Percentiles rank a stretch among this genome's conserved stretches.
phyloP scores from a whole-genome alignment of 352 stramenopile species.

The Phytophthora idaei region DNA sequence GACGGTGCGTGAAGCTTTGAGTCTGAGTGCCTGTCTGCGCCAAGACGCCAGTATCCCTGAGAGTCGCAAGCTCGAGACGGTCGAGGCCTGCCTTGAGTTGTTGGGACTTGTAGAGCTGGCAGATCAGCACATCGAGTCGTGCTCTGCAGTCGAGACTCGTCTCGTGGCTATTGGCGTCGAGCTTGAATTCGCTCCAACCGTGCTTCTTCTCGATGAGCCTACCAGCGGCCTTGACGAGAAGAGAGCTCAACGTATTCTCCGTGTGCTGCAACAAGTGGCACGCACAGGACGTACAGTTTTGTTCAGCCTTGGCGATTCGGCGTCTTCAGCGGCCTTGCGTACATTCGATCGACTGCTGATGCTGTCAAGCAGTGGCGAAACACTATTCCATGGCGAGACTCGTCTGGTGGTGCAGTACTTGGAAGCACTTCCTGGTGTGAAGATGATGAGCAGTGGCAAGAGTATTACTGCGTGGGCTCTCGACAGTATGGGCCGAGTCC shows the following conservation, averaged over 20 bases:
- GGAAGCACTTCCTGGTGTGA: constrained; percentile 26
- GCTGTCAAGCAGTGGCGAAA: constrained; percentile 29
- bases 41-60: constrained; percentile 17
- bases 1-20: constrained; percentile 34
- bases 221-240: constrained; percentile 27
- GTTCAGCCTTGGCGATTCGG: constrained; percentile 24
- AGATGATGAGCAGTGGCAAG: constrained; percentile 24
- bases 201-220: constrained; percentile 33
- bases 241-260: constrained; percentile 22
- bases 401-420: constrained; percentile 26
- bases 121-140: constrained; percentile 16
- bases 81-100: constrained; percentile 30
- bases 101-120: constrained; percentile 30
- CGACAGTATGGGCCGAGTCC: constrained; percentile 17
- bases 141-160: constrained; percentile 21
- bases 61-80: constrained; percentile 9
- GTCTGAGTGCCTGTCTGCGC: constrained; percentile 27
- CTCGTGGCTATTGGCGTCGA: constrained; percentile 37
- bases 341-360: constrained; percentile 30
- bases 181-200: constrained; percentile 24
- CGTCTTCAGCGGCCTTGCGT: constrained; percentile 13
- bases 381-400: constrained; percentile 33
- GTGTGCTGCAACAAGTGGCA: constrained; percentile 27
- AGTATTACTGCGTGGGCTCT: constrained; percentile 32
- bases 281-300: constrained; percentile 32